These are phyloP conservation scores for Simplicillium aogashimaense DNA, from an alignment of 2,329 filamentous ascomycete species.

Conservation along the genomic window DNA sequence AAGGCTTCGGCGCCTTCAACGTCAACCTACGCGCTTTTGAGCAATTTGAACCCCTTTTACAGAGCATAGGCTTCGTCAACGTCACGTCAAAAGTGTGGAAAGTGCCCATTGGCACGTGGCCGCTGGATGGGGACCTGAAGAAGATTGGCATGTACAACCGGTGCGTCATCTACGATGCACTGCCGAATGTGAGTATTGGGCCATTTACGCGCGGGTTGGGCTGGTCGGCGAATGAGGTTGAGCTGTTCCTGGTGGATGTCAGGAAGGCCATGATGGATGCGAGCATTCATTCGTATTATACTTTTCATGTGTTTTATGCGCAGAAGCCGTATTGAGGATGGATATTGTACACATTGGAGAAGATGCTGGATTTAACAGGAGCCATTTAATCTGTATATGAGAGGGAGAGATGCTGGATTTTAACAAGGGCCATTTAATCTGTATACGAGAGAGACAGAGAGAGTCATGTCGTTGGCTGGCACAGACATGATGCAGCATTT, in stretches of 20 bases:
- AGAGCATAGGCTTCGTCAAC: slow-evolving; percentile 30
- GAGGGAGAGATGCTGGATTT: too few species aligned
- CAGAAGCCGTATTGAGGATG: slow-evolving; percentile 1
- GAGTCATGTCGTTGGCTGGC: too few species aligned
- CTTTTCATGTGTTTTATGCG: slow-evolving; percentile 4
- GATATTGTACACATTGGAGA: not conserved
- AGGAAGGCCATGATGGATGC: slow-evolving; percentile 20
- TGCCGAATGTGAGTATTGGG: slow-evolving; percentile 21
- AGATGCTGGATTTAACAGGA: too few species aligned
- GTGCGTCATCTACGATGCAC: slow-evolving; percentile 17
- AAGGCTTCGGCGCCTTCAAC: slow-evolving; percentile 17
- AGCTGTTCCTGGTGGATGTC: slow-evolving; percentile 21
- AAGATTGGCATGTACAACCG: slow-evolving; percentile 27
- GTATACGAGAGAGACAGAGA: too few species aligned
- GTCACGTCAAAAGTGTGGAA: slow-evolving; percentile 27
- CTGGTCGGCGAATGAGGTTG: slow-evolving; percentile 22
- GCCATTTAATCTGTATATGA: too few species aligned
- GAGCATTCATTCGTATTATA: slow-evolving; percentile 4
- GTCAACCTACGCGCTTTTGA: slow-evolving; percentile 19
- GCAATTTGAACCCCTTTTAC: slow-evolving; percentile 15
- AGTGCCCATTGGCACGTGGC: slow-evolving; percentile 38
- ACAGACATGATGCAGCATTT: too few species aligned
- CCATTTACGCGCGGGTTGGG: slow-evolving; percentile 22
- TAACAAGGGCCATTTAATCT: too few species aligned
- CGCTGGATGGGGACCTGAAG: slow-evolving; percentile 33